Evolutionary conservation across 73 alveolate species (phyloP), one percentile per base, ranked within the genome.

Genomic region (Stentor roeselii): DNA sequence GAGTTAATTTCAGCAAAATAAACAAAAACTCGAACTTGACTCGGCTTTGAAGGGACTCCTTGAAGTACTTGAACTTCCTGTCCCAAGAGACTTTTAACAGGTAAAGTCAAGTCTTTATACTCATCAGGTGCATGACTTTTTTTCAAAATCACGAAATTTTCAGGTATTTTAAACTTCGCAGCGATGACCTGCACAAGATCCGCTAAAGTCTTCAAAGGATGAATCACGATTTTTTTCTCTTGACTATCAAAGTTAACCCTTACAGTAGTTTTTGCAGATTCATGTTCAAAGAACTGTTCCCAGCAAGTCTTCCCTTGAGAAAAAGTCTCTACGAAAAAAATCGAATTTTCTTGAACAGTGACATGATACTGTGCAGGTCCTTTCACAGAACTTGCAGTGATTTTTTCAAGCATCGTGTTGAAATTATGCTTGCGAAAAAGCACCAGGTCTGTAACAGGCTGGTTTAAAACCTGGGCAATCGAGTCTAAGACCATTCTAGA

Each of bases 1-100:
- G 21, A 11, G 34, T 21, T 21, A 11, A 32, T 21, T 2, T 27
- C 80, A 21, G 80, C 37, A 67, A 67, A 15, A 21, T 21, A 67
- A 30, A 67, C 11, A n/a, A 67, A 15, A 21, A 67, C 27, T 32
- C 80, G 21, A 30, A 67, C 2, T 67, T 67, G 41, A 67, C 34
- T 67, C 11, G 80, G 80, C n/a, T 67, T 67, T 67, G 41, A 21
- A 67, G 80, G 80, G 0, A 67, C 34, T 34, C 80, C 80, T 67
- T 34, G 21, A 21, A 14, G 27, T 30, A 67, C 2, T 27, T 30
- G 14, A n/a, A 67, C 14, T 27, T 67, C n/a, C 21, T 21, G 14
- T 27, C 2, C 34, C 21, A 11, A 11, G 27, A 67, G n/a, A 67
- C 11, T 67, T 21, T 67, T 67, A 0, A 32, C 80, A 32, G 2